Evolutionary conservation across 163 green algal species (phyloP), one percentile per base, ranked within the genome.

Genomic region (Volvox carteri): DNA sequence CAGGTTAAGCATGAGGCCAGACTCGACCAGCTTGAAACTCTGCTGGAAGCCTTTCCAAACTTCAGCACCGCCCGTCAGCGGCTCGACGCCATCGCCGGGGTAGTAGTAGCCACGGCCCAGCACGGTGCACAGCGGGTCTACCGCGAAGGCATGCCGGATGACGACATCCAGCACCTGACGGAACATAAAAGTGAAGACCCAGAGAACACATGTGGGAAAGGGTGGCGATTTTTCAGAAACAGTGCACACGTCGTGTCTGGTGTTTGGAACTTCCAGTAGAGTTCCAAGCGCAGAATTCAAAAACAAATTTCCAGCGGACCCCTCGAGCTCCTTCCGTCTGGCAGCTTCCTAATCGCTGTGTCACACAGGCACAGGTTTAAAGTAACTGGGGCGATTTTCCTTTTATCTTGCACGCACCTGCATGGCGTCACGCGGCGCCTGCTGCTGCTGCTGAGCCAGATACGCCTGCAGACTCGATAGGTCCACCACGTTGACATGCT

Each of bases 91-190:
- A 35, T 84, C 80, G 44, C 4, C 72, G 23, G 21, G 12, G 84
- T 92, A 95, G 90, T 94, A 96, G 85, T 95, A 94, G 42, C 87
- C 91, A 37, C 93, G 91, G 1, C 91, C 92, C 23, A 95, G 35
- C 0, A 91, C 76, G 35, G 91, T 79, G 60, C 86, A 92, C 25
- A 78, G 37, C 11, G 89, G 83, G 68, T 92, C 87, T 48, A 92
- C 83, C 23, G 54, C 41, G 42, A 91, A 87, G 23, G 87, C 42
- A 37, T 84, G 86, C 76, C 85, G 72, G 35, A 92, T 81, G 25
- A 95, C 90, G 1, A 95, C 76, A 46, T 96, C 93, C 85, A 96
- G 90, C 8, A 90, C 92, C 90, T 96, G 92, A 18, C 35, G 12
- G 48, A 30, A 72, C 60, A 14, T 9, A 75, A 12, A 18, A 21